Evolutionary conservation across 1,139 yeast species (phyloP).

Genomic region (Zygotorulaspora mrakii): DNA sequence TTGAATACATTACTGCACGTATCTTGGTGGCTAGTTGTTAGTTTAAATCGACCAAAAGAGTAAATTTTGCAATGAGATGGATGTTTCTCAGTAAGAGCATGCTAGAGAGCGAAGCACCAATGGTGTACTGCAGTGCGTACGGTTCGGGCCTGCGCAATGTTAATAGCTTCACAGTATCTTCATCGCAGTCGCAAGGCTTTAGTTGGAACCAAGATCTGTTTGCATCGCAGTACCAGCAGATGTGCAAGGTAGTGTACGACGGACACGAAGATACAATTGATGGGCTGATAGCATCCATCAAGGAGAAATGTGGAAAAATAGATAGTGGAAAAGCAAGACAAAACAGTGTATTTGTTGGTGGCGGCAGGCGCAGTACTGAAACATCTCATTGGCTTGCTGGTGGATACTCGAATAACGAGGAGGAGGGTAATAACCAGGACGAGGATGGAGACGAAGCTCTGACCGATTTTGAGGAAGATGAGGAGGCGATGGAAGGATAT

Average conservation of each 20-base stretch:
- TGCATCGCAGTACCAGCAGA: conserved; percentile 35
- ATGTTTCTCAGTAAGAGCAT: conserved; percentile 19
- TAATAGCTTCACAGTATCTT: conserved; percentile 22
- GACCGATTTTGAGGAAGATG: conserved; percentile 13
- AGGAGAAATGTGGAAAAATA: conserved; percentile 8
- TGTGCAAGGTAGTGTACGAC: conserved; percentile 32
- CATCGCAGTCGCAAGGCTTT: conserved; percentile 34
- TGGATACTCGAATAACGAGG: conserved; percentile 2
- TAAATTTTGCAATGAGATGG: conserved; percentile 6
- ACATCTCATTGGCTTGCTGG: conserved; percentile 1
- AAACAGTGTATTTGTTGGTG: background rate
- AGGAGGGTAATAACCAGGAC: conserved; percentile 7
- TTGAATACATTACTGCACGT: background rate
- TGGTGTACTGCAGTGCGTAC: conserved; percentile 24
- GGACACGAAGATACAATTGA: conserved; percentile 30
- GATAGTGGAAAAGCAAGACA: conserved; percentile 2
- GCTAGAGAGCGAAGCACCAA: conserved; percentile 25
- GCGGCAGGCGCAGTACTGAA: too few relatives aligned
- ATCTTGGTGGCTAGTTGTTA: background rate
- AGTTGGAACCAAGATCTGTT: conserved; percentile 36
- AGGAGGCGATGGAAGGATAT: conserved; percentile 4
- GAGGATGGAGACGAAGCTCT: conserved; percentile 18
- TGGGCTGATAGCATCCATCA: conserved; percentile 13
- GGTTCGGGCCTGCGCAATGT: conserved; percentile 12
- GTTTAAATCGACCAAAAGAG: background rate